These are phyloP conservation scores for Rhizopogon vulgaris DNA, from an alignment of 768 basidiomycete genomes.

Conservation along the genomic window DNA sequence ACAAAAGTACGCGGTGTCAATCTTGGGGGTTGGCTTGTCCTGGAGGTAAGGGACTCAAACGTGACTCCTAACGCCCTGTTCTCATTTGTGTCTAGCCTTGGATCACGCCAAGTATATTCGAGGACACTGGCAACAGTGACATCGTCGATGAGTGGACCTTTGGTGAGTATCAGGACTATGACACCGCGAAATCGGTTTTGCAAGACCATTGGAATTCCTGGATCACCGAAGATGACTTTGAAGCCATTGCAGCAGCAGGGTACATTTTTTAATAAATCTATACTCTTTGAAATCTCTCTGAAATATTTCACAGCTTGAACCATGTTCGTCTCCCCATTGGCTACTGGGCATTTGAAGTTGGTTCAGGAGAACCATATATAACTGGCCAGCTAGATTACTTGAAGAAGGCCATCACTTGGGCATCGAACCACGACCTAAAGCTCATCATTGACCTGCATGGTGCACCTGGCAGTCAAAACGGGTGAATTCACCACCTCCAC, in stretches of 20 bases:
- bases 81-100: constrained; percentile 42
- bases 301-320: constrained; percentile 44
- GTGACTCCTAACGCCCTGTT: constrained; percentile 20
- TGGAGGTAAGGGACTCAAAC: constrained; percentile 11
- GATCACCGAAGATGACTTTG: constrained; percentile 60
- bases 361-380: constrained; percentile 34
- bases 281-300: constrained; percentile 3
- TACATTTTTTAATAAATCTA: background rate
- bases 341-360: constrained; percentile 38
- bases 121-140: constrained; percentile 46
- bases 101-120: constrained; percentile 75
- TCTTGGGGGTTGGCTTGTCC: constrained; percentile 29
- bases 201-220: constrained; percentile 74
- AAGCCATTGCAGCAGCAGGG: constrained; percentile 39
- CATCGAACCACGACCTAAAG: constrained; percentile 35
- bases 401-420: constrained; percentile 36
- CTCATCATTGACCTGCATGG: constrained; percentile 52
- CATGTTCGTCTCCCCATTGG: constrained; percentile 61
- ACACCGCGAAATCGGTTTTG: constrained; percentile 43
- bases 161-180: constrained; percentile 41
- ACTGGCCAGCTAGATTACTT: constrained; percentile 42
- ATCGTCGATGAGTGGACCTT: constrained; percentile 43
- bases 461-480: constrained; percentile 44
- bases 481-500: constrained; percentile 27
- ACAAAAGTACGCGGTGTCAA: constrained; percentile 26